These are phyloP conservation scores for Coniochaeta hoffmannii DNA, from an alignment of 2,329 filamentous ascomycete genomes.

Conservation along the genomic window DNA sequence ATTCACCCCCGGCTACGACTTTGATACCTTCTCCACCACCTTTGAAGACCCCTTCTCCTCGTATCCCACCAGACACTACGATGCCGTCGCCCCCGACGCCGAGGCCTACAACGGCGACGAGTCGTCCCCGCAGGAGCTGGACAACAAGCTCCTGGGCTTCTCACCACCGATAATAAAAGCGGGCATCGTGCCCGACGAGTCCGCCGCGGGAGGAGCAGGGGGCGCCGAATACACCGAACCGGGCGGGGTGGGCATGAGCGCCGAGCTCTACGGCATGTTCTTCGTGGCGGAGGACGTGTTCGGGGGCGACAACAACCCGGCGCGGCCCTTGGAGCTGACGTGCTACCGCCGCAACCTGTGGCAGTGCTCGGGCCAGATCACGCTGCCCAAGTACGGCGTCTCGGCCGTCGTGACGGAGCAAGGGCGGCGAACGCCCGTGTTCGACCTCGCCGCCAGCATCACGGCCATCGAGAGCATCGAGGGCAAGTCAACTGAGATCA, in stretches of 20 bases:
- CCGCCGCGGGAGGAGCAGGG: constrained; percentile 28
- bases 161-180: constrained; percentile 54
- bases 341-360: constrained; percentile 94
- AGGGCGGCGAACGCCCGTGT: constrained; percentile 67
- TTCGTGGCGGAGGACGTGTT: constrained; percentile 80
- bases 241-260: constrained; percentile 58
- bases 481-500: constrained; percentile 85
- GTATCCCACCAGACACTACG: constrained; percentile 40
- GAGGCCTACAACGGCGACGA: constrained; percentile 26
- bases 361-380: constrained; percentile 85
- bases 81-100: constrained; percentile 18
- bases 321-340: constrained; percentile 70
- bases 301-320: constrained; percentile 44
- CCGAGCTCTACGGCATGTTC: constrained; percentile 83
- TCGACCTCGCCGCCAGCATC: constrained; percentile 73
- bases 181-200: constrained; percentile 53
- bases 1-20: constrained; percentile 54
- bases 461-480: constrained; percentile 88
- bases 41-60: constrained; percentile 61
- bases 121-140: constrained; percentile 48
- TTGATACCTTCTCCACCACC: constrained; percentile 51
- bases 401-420: constrained; percentile 67
- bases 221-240: background rate
- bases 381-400: constrained; percentile 58
- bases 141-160: constrained; percentile 70